Conservation (phyloP, 2,329 filamentous ascomycete species). For the Parastagonospora avenae region DNA sequence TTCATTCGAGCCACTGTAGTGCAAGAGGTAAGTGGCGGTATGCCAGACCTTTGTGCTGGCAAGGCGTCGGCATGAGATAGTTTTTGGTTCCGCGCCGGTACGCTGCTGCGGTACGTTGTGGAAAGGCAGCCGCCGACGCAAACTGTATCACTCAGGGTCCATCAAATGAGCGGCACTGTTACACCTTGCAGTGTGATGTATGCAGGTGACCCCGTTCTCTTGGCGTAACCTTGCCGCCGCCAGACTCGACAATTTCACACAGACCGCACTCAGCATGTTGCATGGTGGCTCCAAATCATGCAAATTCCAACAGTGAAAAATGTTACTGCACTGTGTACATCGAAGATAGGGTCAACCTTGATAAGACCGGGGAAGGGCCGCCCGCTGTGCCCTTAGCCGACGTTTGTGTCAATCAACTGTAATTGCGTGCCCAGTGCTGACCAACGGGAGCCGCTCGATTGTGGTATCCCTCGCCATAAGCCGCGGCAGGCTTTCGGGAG, state of each 20-base stretch:
- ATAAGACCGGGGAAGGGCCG: slow-evolving; percentile 25
- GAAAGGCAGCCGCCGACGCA: slow-evolving; percentile 17
- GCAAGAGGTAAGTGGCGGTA: slow-evolving; percentile 2
- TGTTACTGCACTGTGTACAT: background rate
- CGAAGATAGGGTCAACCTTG: no score
- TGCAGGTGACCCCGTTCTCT: slow-evolving; percentile 17
- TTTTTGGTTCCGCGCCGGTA: slow-evolving; percentile 6
- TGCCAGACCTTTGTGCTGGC: slow-evolving; percentile 2
- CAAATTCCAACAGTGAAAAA: no score
- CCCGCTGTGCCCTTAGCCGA: slow-evolving; percentile 17
- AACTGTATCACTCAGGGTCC: slow-evolving; percentile 15
- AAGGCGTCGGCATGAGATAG: slow-evolving; percentile 9
- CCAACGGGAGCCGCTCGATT: slow-evolving; percentile 9
- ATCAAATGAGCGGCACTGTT: slow-evolving; percentile 6
- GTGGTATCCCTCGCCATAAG: background rate
- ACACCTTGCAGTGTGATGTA: slow-evolving; percentile 13
- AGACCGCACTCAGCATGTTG: no score
- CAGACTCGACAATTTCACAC: background rate
- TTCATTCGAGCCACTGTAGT: background rate
- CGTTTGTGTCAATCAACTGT: slow-evolving; percentile 30
- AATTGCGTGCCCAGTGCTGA: slow-evolving; percentile 21
- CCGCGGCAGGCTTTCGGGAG: slow-evolving; percentile 10
- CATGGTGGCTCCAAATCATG: no score
- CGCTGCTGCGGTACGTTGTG: slow-evolving; percentile 9
- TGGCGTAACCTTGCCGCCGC: slow-evolving; percentile 9